Base-by-base conservation (phyloP, 1,284 basidiomycete species). In the Dichomitus squalens region DNA sequence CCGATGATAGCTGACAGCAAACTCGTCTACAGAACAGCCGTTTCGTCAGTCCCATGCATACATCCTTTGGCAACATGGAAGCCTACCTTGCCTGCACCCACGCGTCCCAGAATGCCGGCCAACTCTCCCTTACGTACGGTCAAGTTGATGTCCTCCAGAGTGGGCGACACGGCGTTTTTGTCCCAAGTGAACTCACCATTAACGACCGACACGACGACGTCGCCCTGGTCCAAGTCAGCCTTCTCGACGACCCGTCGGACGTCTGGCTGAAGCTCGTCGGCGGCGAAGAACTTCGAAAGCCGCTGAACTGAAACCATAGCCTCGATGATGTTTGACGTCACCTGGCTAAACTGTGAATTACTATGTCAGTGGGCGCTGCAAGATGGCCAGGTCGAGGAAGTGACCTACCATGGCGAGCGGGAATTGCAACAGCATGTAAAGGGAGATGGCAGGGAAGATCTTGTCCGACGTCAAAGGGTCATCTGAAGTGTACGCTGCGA, bases 391-490 rank as follows among this genome's bases (percentile, higher is more conserved):
- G 14, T 14, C 18, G 1, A 2, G 14, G 12, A 9, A 9, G 6
- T 33, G 7, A 61, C 73, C 33, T 69, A 89, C 86, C 88, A 96
- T 94, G 1, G 87, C 90, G 34, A 98, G 79, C 21, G 96, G 95
- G 78, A 97, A 92, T 64, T 89, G 84, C 33, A 98, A 78, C 0
- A 98, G 81, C 82, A 93, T 90, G 78, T 98, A 98, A 38, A 98
- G 78, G 0, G 93, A 91, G 52, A 98, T 94, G 0, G 94, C 88
- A 3, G 96, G 96, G 82, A 98, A 98, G 66, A 98, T 95, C 60
- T 95, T 79, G 67, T 97, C 94, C 1, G 92, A 86, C 0, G 96
- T 98, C 4, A 98, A 75, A 1, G 95, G 93, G 44, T 72, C 79
- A 2, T 83, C 74, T 2, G 87, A 88, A 0, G 87, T 85, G 20